These are phyloP conservation scores for Cornus suecica DNA, from an alignment of 148 eudicot species.

Conservation along the genomic window DNA sequence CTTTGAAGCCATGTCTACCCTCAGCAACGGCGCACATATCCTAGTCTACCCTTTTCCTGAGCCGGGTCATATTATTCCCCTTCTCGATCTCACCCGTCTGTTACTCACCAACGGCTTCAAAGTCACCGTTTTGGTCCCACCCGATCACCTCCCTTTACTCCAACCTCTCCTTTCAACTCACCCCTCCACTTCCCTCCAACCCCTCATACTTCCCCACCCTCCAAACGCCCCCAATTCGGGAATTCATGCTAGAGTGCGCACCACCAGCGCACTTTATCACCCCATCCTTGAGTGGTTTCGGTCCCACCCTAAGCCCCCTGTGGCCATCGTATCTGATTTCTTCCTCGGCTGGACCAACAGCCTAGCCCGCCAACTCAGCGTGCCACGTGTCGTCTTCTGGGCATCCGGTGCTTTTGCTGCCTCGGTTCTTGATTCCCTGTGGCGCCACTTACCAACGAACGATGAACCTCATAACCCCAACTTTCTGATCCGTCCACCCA, in stretches of 20 bases:
- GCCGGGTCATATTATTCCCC: slow-evolving; percentile 66
- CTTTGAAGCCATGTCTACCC: too few relatives aligned
- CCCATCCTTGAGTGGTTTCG: slow-evolving; percentile 48
- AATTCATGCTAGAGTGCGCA: not conserved
- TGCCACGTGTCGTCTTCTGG: slow-evolving; percentile 48
- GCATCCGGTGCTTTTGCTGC: slow-evolving; percentile 21
- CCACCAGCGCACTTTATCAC: slow-evolving; percentile 16
- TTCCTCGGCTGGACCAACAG: slow-evolving; percentile 63
- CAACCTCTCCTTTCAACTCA: slow-evolving; percentile 44
- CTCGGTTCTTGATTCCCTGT: slow-evolving; percentile 13
- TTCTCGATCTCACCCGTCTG: slow-evolving; percentile 56
- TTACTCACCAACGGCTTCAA: slow-evolving; percentile 38
- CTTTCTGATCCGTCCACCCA: not conserved
- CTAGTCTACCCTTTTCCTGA: slow-evolving; percentile 68
- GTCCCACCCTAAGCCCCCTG: slow-evolving; percentile 52
- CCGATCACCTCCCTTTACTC: slow-evolving; percentile 52
- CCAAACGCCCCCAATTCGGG: slow-evolving; percentile 23
- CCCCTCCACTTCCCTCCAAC: slow-evolving; percentile 30
- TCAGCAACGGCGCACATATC: slow-evolving; percentile 24
- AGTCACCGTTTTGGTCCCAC: slow-evolving; percentile 61
- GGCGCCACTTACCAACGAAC: slow-evolving; percentile 9
- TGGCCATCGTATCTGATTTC: slow-evolving; percentile 52
- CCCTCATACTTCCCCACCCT: slow-evolving; percentile 42
- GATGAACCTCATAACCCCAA: not conserved
- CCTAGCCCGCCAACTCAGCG: slow-evolving; percentile 32